phyloP scores from a whole-genome alignment of 2,329 filamentous ascomycete species.

The Colletotrichum sp. region DNA sequence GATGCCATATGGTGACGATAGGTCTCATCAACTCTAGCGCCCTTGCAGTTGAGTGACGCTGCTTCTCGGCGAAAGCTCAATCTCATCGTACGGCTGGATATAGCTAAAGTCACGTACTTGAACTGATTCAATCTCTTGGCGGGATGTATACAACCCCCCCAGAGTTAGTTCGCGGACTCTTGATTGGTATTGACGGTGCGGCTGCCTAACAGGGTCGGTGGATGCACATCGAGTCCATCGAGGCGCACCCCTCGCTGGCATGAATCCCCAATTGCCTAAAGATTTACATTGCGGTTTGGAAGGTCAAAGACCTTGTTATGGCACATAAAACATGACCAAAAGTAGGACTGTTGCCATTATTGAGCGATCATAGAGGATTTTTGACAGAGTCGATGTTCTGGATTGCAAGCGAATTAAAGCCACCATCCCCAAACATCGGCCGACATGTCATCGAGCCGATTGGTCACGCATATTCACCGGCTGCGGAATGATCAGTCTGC shows the following conservation, averaged over 20 bases:
- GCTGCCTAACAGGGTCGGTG: not conserved
- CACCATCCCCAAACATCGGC: not conserved
- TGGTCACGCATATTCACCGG: not conserved
- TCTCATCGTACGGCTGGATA: not conserved
- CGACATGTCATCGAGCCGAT: not conserved
- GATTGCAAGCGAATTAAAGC: not conserved
- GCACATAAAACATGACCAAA: not conserved
- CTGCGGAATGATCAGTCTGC: not conserved
- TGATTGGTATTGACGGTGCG: not conserved
- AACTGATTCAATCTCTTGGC: not conserved
- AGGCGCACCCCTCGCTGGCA: not conserved
- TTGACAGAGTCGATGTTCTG: not conserved
- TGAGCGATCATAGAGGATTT: not conserved
- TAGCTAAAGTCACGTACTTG: not conserved
- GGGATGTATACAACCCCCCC: not conserved
- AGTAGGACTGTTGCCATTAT: not conserved
- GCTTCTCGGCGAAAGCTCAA: not conserved
- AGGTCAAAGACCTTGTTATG: too few species aligned
- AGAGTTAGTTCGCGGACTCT: not conserved
- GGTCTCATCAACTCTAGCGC: not conserved
- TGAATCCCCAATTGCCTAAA: too few species aligned
- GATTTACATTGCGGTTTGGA: too few species aligned
- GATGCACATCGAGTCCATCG: not conserved
- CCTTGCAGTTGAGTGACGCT: not conserved
- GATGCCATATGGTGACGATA: not conserved